A percentile compares a stretch with the other conserved stretches of the same genome.
Conservation (phyloP, 495 filamentous ascomycete species). For the Thozetella sp. region DNA sequence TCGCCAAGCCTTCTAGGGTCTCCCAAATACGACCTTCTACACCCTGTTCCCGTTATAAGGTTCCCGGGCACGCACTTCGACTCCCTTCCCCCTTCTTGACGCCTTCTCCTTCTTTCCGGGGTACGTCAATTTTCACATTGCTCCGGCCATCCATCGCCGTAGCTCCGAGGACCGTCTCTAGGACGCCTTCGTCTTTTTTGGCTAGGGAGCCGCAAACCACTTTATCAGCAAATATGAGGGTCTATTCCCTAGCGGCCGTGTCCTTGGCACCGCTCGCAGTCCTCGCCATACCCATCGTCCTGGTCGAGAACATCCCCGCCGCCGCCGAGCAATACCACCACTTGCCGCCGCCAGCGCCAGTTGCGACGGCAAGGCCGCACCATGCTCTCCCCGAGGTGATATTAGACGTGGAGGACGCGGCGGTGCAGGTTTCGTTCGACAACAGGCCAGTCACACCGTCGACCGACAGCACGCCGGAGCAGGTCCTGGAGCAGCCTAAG, state of each 20-base stretch:
- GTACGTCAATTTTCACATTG: no score
- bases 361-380: background rate
- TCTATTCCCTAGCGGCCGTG: background rate
- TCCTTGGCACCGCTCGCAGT: background rate
- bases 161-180: no score
- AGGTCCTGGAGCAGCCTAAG: slow-evolving; percentile 8
- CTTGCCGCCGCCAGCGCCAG: background rate
- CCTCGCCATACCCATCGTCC: background rate
- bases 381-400: slow-evolving; percentile 1
- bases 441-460: slow-evolving; percentile 22
- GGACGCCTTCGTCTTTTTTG: no score
- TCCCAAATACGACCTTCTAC: no score
- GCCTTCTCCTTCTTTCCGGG: no score
- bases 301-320: slow-evolving; percentile 5
- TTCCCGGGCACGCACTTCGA: no score
- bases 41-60: no score
- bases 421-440: slow-evolving; percentile 12
- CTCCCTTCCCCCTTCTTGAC: no score
- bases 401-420: slow-evolving; percentile 14
- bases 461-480: background rate
- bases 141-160: no score
- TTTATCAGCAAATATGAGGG: background rate
- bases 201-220: no score
- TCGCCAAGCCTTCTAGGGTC: no score
- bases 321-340: background rate